These are phyloP conservation scores for Ceratocystis ficicola DNA, from an alignment of 2,329 filamentous ascomycete genomes.

Conservation along the genomic window DNA sequence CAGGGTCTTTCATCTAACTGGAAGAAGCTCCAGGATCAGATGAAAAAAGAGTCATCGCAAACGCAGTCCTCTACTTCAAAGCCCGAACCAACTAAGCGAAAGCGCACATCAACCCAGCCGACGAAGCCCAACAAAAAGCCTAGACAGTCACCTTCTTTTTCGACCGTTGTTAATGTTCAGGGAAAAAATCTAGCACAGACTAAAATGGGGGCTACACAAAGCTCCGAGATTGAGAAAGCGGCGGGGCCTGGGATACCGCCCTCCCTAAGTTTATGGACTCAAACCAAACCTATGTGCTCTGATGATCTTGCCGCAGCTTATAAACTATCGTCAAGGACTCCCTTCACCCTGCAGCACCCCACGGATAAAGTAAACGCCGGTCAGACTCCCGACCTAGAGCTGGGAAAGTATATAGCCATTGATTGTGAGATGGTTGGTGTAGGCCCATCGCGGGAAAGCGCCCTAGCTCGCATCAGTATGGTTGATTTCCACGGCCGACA, in stretches of 20 bases:
- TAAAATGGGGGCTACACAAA: slow-evolving; percentile 47
- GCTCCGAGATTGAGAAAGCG: slow-evolving; percentile 34
- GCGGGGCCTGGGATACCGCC: slow-evolving; percentile 31
- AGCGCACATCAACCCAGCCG: slow-evolving; percentile 23
- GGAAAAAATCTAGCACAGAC: slow-evolving; percentile 26
- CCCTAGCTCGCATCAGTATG: slow-evolving; percentile 73
- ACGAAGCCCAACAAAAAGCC: slow-evolving; percentile 16
- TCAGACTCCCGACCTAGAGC: slow-evolving; percentile 46
- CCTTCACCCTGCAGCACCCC: slow-evolving; percentile 37
- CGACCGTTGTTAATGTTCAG: not conserved
- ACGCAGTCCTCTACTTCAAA: slow-evolving; percentile 25
- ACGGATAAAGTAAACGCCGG: slow-evolving; percentile 52
- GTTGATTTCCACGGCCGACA: slow-evolving; percentile 91
- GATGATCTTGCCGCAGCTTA: slow-evolving; percentile 52
- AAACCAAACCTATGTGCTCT: slow-evolving; percentile 48
- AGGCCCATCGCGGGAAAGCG: slow-evolving; percentile 57
- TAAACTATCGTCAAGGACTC: slow-evolving; percentile 40
- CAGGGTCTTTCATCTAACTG: slow-evolving; percentile 55
- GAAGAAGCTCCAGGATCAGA: slow-evolving; percentile 60
- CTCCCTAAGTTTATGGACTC: slow-evolving; percentile 47
- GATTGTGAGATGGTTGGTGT: slow-evolving; percentile 99
- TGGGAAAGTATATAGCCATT: slow-evolving; percentile 83
- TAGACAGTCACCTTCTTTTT: slow-evolving; percentile 20
- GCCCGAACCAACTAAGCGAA: slow-evolving; percentile 28
- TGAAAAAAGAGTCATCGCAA: slow-evolving; percentile 35